phyloP scores from a whole-genome alignment of 1,284 basidiomycete genomes.

The Fomitopsis schrenkii region DNA sequence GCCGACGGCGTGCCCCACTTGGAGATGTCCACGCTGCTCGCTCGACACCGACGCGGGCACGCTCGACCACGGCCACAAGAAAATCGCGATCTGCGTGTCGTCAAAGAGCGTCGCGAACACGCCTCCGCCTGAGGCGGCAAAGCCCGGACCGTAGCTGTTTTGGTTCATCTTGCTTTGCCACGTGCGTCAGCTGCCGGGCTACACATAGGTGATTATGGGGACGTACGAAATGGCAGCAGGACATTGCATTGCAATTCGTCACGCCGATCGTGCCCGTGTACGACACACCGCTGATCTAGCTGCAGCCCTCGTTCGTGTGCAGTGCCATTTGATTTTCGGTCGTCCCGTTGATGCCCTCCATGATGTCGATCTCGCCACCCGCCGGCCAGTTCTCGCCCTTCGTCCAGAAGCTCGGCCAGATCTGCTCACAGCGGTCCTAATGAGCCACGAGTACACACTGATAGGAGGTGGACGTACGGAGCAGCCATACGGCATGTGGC shows the following conservation, averaged over 20 bases:
- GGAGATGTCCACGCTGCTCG: slow-evolving; percentile 40
- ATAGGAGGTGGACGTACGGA: slow-evolving; percentile 29
- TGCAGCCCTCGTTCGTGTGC: slow-evolving; percentile 38
- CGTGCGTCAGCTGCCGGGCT: background rate
- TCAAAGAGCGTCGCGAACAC: slow-evolving; percentile 64
- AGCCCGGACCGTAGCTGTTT: slow-evolving; percentile 50
- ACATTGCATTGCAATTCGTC: slow-evolving; percentile 36
- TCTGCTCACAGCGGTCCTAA: background rate
- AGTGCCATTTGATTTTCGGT: slow-evolving; percentile 43
- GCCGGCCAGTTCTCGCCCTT: slow-evolving; percentile 48
- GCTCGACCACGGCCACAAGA: slow-evolving; percentile 59
- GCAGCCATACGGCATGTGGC: slow-evolving; percentile 58
- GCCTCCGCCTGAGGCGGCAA: slow-evolving; percentile 57
- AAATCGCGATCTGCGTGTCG: slow-evolving; percentile 45
- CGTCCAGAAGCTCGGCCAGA: slow-evolving; percentile 58
- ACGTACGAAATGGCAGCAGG: slow-evolving; percentile 49
- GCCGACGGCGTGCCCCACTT: slow-evolving; percentile 60
- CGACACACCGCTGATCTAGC: slow-evolving; percentile 25
- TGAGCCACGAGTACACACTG: background rate
- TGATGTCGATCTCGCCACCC: slow-evolving; percentile 55
- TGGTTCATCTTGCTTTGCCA: slow-evolving; percentile 36
- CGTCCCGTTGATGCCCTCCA: slow-evolving; percentile 43
- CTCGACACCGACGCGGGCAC: slow-evolving; percentile 24
- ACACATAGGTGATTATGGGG: background rate
- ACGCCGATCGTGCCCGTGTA: slow-evolving; percentile 34